Evolutionary conservation across 2,329 filamentous ascomycete species (phyloP).

Genomic region (Lachnellula cervina): DNA sequence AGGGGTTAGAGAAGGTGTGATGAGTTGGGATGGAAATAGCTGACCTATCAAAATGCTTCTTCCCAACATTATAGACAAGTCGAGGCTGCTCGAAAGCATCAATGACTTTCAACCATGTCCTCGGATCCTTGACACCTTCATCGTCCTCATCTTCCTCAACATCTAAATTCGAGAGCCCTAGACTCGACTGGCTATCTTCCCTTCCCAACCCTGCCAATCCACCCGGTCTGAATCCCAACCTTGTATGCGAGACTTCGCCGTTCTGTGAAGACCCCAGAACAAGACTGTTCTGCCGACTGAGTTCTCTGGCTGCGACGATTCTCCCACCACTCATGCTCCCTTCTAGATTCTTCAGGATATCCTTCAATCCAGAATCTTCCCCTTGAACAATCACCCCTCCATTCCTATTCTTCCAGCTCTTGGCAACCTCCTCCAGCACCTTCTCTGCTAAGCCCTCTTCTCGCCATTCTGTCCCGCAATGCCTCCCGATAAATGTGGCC

Average conservation of each 20-base stretch:
- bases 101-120: constrained; percentile 80
- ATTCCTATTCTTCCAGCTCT: constrained; percentile 84
- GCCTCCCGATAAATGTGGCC: constrained; percentile 83
- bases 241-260: constrained; percentile 48
- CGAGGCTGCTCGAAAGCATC: constrained; percentile 82
- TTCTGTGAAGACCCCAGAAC: constrained; percentile 53
- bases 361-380: constrained; percentile 66
- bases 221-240: constrained; percentile 49
- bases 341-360: constrained; percentile 79
- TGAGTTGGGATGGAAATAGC: constrained; percentile 24
- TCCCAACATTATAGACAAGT: constrained; percentile 67
- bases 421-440: constrained; percentile 86
- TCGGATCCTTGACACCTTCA: constrained; percentile 56
- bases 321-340: constrained; percentile 85
- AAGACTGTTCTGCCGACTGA: constrained; percentile 61
- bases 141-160: constrained; percentile 53
- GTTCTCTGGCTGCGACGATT: constrained; percentile 49
- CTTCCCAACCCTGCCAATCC: constrained; percentile 41
- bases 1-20: constrained; percentile 6
- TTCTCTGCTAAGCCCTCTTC: constrained; percentile 91
- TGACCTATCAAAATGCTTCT: constrained; percentile 89
- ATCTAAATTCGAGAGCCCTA: constrained; percentile 52
- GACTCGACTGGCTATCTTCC: constrained; percentile 62
- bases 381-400: constrained; percentile 91
- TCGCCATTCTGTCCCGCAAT: constrained; percentile 94